A percentile compares a stretch with the other conserved stretches of the same genome.
These are phyloP conservation scores for Globisporangium yorkense DNA, from an alignment of 352 stramenopile genomes.

Conservation along the genomic window DNA sequence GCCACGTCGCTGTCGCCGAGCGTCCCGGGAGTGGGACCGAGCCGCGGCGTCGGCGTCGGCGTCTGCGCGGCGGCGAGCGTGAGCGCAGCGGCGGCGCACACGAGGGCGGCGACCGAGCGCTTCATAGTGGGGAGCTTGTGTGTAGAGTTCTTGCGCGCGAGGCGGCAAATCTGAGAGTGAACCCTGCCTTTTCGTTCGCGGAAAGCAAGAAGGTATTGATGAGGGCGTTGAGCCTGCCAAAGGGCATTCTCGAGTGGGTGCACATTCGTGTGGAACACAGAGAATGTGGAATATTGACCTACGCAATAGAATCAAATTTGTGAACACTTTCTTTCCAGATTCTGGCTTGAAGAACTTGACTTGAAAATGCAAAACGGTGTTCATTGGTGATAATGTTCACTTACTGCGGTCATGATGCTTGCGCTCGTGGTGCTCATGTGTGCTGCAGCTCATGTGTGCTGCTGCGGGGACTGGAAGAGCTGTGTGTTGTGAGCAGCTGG, in stretches of 20 bases:
- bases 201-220: not conserved
- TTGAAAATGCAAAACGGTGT: too few relatives aligned
- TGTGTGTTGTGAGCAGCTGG: too few relatives aligned
- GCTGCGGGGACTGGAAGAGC: too few relatives aligned
- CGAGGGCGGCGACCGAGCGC: constrained; percentile 1
- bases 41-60: not conserved
- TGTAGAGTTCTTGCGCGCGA: not conserved
- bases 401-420: too few relatives aligned
- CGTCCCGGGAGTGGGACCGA: constrained; percentile 8
- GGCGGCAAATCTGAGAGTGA: not conserved
- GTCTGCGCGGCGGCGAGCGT: constrained; percentile 8
- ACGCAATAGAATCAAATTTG: too few relatives aligned
- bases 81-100: not conserved
- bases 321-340: too few relatives aligned
- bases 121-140: constrained; percentile 4
- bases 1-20: constrained; percentile 14
- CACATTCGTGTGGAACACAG: too few relatives aligned
- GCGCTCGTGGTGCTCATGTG: too few relatives aligned
- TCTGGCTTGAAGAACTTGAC: too few relatives aligned
- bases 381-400: too few relatives aligned
- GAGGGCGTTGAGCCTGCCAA: not conserved
- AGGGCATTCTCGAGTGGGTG: not conserved
- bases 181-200: not conserved
- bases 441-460: too few relatives aligned
- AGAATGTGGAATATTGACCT: not conserved